These are phyloP conservation scores for Erodium moschatum DNA, from an alignment of 441 rosid genomes.

Conservation along the genomic window DNA sequence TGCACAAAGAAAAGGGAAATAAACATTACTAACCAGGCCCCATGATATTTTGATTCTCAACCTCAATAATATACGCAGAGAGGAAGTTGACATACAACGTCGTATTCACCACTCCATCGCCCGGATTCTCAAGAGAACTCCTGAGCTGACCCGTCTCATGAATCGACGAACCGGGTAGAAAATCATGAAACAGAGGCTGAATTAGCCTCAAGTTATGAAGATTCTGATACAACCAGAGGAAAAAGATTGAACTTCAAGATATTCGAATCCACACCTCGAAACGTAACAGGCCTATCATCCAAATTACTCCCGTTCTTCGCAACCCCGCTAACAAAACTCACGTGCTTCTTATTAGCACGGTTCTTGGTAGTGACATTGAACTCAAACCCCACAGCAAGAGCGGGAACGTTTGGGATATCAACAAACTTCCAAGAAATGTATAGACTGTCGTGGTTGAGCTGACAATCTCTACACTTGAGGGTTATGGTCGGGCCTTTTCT, in stretches of 20 bases:
- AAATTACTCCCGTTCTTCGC: slow-evolving; percentile 53
- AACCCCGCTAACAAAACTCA: slow-evolving; percentile 69
- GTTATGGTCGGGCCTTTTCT: slow-evolving; percentile 68
- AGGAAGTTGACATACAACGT: slow-evolving; percentile 73
- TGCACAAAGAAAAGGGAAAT: not conserved
- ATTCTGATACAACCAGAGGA: slow-evolving; percentile 66
- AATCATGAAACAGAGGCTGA: slow-evolving; percentile 87
- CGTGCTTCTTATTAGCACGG: slow-evolving; percentile 41
- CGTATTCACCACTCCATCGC: slow-evolving; percentile 64
- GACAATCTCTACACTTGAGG: slow-evolving; percentile 62
- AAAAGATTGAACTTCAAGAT: slow-evolving; percentile 73
- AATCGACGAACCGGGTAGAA: slow-evolving; percentile 62
- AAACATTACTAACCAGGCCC: slow-evolving; percentile 69
- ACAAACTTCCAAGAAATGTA: slow-evolving; percentile 86
- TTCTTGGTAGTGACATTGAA: slow-evolving; percentile 60
- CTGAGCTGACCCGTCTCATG: slow-evolving; percentile 57
- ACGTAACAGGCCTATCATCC: slow-evolving; percentile 66
- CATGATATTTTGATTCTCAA: slow-evolving; percentile 52
- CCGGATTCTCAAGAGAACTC: slow-evolving; percentile 55
- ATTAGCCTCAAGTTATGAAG: slow-evolving; percentile 57
- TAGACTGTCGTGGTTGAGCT: slow-evolving; percentile 38
- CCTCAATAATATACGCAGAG: slow-evolving; percentile 74
- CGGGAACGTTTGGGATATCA: slow-evolving; percentile 75
- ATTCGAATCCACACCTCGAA: slow-evolving; percentile 61
- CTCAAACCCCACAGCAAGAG: slow-evolving; percentile 76